These are phyloP conservation scores for Thielaviopsis euricoi DNA, from an alignment of 2,329 filamentous ascomycete genomes.

Conservation along the genomic window DNA sequence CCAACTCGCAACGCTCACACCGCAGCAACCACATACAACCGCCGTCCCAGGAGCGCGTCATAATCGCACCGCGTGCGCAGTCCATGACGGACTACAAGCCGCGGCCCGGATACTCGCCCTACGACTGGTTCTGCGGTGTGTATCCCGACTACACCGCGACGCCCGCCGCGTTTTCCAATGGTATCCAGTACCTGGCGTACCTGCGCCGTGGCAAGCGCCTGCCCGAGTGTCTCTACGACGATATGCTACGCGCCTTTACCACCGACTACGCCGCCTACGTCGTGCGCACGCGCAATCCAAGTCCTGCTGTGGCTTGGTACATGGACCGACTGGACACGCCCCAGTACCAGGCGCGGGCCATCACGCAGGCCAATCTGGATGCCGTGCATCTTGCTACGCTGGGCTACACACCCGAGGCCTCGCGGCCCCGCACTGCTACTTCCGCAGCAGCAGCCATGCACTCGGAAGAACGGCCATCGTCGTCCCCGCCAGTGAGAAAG, in stretches of 20 bases:
- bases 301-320: conserved; percentile 28
- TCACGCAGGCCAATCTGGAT: conserved; percentile 22
- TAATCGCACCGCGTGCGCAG: not conserved
- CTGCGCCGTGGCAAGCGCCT: conserved; percentile 21
- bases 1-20: not conserved
- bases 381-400: conserved; percentile 14
- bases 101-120: conserved; percentile 15
- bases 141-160: conserved; percentile 29
- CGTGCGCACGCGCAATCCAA: conserved; percentile 16
- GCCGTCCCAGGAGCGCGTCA: not conserved
- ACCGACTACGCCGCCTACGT: conserved; percentile 27
- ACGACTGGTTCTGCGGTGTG: conserved; percentile 21
- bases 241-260: conserved; percentile 31
- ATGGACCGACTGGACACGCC: conserved; percentile 18
- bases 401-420: not conserved
- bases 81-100: not conserved
- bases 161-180: conserved; percentile 26
- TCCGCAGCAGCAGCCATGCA: not conserved
- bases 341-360: conserved; percentile 18
- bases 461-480: not conserved
- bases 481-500: not conserved
- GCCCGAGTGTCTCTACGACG: conserved; percentile 32
- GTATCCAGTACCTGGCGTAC: conserved; percentile 26
- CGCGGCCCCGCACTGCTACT: not conserved
- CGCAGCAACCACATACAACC: not conserved